phyloP scores from a whole-genome alignment of 2,329 filamentous ascomycete genomes.

The Sporothrix globosa region DNA sequence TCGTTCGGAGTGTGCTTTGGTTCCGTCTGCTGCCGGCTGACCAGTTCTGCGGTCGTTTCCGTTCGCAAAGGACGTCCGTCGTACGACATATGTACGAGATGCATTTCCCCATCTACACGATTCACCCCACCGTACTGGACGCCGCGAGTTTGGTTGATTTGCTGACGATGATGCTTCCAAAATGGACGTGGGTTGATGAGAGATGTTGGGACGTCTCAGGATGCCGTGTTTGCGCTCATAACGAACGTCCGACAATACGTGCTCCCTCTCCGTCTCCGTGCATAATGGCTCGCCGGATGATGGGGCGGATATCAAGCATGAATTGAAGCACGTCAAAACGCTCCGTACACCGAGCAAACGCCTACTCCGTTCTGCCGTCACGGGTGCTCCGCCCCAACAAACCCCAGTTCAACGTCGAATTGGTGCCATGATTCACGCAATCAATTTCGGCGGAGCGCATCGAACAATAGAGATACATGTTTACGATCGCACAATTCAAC shows the following conservation, averaged over 20 bases:
- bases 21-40: neutral
- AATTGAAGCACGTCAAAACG: neutral
- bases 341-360: neutral
- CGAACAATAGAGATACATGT: no score
- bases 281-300: neutral
- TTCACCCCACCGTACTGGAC: slow-evolving; percentile 8
- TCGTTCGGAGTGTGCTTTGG: neutral
- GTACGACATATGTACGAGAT: slow-evolving; percentile 2
- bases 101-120: neutral
- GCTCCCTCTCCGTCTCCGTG: neutral
- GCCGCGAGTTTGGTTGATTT: neutral
- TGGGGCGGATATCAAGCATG: neutral
- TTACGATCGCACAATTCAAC: neutral
- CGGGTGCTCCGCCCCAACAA: slow-evolving; percentile 18
- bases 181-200: neutral
- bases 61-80: neutral
- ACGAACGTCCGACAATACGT: no score
- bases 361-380: neutral
- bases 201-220: neutral
- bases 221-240: neutral
- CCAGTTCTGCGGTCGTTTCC: neutral
- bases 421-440: neutral
- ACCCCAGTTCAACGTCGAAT: neutral
- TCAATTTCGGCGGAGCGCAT: neutral
- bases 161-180: neutral